Conservation (phyloP, 345 rosid species). For the Camelina sativa region DNA sequence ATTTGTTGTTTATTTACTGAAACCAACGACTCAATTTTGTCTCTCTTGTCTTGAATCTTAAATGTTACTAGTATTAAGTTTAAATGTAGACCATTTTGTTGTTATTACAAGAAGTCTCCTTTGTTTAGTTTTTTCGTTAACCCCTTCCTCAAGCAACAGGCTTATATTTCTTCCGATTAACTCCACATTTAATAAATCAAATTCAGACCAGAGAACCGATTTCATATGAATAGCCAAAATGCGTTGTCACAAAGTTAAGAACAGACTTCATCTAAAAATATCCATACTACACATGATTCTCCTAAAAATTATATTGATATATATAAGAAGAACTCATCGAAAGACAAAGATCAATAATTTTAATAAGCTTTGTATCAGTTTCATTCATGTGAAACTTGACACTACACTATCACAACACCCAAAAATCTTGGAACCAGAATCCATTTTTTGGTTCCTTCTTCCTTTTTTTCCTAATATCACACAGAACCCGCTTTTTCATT, state of each 20-base stretch:
- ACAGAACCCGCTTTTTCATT: constrained; percentile 26
- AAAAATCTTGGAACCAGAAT: constrained; percentile 40
- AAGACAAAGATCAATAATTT: not conserved
- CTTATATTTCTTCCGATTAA: not conserved
- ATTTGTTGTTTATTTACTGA: not conserved
- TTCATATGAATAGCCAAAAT: not conserved
- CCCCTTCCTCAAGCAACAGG: constrained; percentile 32
- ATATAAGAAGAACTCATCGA: not conserved
- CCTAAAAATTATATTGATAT: not conserved
- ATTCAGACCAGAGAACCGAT: not conserved
- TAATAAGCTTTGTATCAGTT: constrained; percentile 26
- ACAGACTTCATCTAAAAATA: not conserved
- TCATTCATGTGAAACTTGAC: constrained; percentile 24
- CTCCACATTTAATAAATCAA: not conserved
- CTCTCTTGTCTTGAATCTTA: not conserved
- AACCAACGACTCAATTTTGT: not conserved
- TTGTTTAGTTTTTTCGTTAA: not conserved
- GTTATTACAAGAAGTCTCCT: not conserved
- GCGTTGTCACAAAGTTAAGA: constrained; percentile 17
- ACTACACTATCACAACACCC: constrained; percentile 33
- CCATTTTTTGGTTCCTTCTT: constrained; percentile 29
- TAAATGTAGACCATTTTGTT: too few relatives aligned
- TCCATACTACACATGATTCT: constrained; percentile 14
- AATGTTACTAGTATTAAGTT: too few relatives aligned
- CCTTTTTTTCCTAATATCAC: constrained; percentile 19